These are phyloP conservation scores for Axilococcus clingmanii DNA, from an alignment of 139 green algal genomes.

Conservation along the genomic window DNA sequence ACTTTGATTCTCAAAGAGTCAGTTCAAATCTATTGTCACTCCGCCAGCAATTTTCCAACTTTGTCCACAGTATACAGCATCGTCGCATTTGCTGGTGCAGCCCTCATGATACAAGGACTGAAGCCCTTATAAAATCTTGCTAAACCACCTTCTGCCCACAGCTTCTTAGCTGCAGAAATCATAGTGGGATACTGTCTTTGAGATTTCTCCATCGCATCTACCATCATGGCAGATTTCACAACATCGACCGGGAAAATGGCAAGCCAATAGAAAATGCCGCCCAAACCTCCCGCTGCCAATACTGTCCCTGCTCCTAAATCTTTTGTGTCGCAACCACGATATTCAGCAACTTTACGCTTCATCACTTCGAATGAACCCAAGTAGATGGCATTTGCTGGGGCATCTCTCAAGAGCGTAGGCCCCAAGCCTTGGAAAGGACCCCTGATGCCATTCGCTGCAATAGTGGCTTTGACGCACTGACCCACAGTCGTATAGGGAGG, in stretches of 20 bases:
- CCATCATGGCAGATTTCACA: constrained; percentile 83
- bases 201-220: constrained; percentile 59
- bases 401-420: constrained; percentile 81
- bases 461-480: constrained; percentile 53
- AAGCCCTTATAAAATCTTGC: constrained; percentile 84
- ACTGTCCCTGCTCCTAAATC: constrained; percentile 18
- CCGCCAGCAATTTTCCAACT: not conserved
- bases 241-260: constrained; percentile 86
- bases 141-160: constrained; percentile 75
- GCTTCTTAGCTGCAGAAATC: constrained; percentile 32
- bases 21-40: constrained; percentile 3
- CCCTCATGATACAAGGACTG: constrained; percentile 80
- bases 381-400: constrained; percentile 86
- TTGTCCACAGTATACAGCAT: constrained; percentile 17
- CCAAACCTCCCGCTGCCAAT: constrained; percentile 51
- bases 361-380: constrained; percentile 88
- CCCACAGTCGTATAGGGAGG: constrained; percentile 72
- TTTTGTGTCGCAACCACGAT: constrained; percentile 14
- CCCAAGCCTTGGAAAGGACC: constrained; percentile 81
- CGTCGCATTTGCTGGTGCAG: constrained; percentile 71
- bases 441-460: constrained; percentile 58
- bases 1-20: not conserved
- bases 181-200: constrained; percentile 67
- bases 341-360: constrained; percentile 48
- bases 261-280: constrained; percentile 78